Evolutionary conservation across 345 rosid genomes (phyloP).

Genomic region (Eucalyptus tenuipes): DNA sequence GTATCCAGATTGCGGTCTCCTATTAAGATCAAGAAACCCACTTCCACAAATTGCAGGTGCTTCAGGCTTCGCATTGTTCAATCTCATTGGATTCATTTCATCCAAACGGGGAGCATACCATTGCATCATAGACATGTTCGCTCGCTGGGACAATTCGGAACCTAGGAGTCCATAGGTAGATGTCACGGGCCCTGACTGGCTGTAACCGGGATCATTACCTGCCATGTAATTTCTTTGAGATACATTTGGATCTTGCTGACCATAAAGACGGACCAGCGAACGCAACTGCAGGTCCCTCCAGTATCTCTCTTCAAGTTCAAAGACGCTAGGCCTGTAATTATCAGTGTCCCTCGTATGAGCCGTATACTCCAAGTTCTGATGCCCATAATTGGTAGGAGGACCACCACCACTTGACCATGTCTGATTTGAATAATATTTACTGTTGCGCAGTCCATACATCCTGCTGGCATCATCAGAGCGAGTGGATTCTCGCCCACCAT

Average conservation of each 20-base stretch:
- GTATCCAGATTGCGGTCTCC: constrained; percentile 2
- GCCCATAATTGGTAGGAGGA: not conserved
- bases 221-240: constrained; percentile 10
- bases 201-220: constrained; percentile 1
- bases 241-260: constrained; percentile 4
- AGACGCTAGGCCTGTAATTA: not conserved
- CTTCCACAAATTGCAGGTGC: constrained; percentile 4
- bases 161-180: constrained; percentile 12
- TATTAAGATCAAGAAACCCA: not conserved
- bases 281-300: constrained; percentile 4
- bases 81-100: constrained; percentile 36
- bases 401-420: constrained; percentile 3
- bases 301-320: not conserved
- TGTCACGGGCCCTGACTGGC: constrained; percentile 13
- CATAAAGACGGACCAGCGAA: constrained; percentile 8
- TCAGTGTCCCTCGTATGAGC: constrained; percentile 1
- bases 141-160: constrained; percentile 8
- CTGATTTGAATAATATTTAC: not conserved
- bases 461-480: constrained; percentile 17
- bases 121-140: constrained; percentile 30
- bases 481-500: constrained; percentile 5
- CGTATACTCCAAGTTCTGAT: constrained; percentile 1
- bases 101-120: constrained; percentile 46
- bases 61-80: constrained; percentile 12
- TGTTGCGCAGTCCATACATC: not conserved